Conservation (phyloP, 2,329 filamentous ascomycete species). For the Paracoccidioides lutzii region DNA sequence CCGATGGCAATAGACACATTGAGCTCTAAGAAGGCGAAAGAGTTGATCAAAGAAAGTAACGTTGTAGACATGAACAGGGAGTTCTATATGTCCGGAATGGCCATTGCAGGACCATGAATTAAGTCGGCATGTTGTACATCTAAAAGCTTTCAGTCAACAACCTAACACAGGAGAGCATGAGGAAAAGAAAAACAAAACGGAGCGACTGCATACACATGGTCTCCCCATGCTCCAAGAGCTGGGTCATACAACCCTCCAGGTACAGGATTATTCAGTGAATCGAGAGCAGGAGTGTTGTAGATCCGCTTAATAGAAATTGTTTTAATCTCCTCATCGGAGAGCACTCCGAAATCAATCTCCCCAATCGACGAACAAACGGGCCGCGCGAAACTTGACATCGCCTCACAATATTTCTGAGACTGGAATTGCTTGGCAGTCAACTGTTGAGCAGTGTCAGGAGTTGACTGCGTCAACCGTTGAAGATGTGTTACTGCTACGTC, state of each 20-base stretch:
- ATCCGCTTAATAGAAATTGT: slow-evolving; percentile 87
- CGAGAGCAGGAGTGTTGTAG: slow-evolving; percentile 87
- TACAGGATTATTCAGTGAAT: slow-evolving; percentile 76
- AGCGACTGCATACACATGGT: slow-evolving; percentile 53
- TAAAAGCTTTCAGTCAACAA: slow-evolving; percentile 27
- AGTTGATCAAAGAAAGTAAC: slow-evolving; percentile 93
- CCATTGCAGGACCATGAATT: slow-evolving; percentile 73
- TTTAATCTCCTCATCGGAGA: slow-evolving; percentile 70
- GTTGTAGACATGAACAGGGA: slow-evolving; percentile 87
- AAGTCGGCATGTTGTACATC: slow-evolving; percentile 85
- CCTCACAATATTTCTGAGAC: slow-evolving; percentile 4
- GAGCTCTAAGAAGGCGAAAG: slow-evolving; percentile 67
- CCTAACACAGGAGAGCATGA: background rate
- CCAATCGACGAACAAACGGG: slow-evolving; percentile 73
- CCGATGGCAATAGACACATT: slow-evolving; percentile 82
- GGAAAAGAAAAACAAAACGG: slow-evolving; percentile 4
- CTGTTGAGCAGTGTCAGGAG: background rate
- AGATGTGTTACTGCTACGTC: background rate
- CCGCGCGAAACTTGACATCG: slow-evolving; percentile 44
- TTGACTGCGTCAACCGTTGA: background rate
- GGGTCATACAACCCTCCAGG: slow-evolving; percentile 87
- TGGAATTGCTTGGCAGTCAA: background rate
- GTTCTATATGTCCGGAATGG: slow-evolving; percentile 87
- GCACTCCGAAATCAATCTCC: slow-evolving; percentile 79
- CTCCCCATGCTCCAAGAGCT: slow-evolving; percentile 78